These are phyloP conservation scores for Grosmannia clavigera DNA, from an alignment of 2,329 filamentous ascomycete species.

Conservation along the genomic window DNA sequence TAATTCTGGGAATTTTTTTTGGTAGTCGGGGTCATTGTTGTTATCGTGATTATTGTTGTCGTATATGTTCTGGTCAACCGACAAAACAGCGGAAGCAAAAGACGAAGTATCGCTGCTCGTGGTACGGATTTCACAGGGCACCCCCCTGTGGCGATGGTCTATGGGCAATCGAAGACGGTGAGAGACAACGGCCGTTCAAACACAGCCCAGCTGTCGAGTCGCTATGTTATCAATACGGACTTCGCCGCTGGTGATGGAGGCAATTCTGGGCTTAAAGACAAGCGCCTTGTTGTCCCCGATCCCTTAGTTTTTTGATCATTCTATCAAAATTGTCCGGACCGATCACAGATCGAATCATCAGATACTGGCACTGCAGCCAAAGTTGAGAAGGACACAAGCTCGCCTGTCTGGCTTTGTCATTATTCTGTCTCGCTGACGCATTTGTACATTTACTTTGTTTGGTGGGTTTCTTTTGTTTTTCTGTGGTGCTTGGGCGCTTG, in stretches of 20 bases:
- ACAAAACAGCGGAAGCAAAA: constrained; percentile 18
- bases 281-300: not conserved
- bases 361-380: not conserved
- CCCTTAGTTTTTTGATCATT: not conserved
- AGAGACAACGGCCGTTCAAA: not conserved
- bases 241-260: constrained; percentile 7
- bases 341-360: no score
- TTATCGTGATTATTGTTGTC: constrained; percentile 39
- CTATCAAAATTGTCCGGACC: no score
- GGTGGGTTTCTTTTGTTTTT: not conserved
- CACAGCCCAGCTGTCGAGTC: not conserved
- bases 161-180: constrained; percentile 15
- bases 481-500: not conserved
- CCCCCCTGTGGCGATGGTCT: constrained; percentile 10
- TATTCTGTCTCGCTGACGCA: not conserved
- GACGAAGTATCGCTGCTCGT: constrained; percentile 16
- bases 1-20: not conserved
- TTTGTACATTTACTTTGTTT: not conserved
- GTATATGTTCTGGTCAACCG: constrained; percentile 33
- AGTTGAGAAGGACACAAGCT: not conserved
- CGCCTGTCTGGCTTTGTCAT: not conserved
- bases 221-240: constrained; percentile 10
- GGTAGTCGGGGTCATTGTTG: constrained; percentile 37
- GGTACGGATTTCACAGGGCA: constrained; percentile 14
- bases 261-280: not conserved